Evolutionary conservation across 129 eudicot species (phyloP).

Genomic region (Gnaphalium uliginosum): DNA sequence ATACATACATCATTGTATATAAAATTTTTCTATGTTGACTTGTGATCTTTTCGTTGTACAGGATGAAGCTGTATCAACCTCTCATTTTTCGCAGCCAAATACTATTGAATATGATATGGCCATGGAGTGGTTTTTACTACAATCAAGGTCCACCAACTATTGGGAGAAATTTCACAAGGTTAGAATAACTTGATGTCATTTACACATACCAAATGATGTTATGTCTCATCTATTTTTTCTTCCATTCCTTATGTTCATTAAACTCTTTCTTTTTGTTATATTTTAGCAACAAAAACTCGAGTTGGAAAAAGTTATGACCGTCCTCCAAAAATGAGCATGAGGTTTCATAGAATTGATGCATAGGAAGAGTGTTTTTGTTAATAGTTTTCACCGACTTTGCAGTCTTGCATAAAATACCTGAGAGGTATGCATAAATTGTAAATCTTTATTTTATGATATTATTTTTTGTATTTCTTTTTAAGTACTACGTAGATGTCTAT

Average conservation of each 20-base stretch:
- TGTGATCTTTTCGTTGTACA: slow-evolving; percentile 29
- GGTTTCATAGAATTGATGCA: slow-evolving; percentile 12
- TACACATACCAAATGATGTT: neutral
- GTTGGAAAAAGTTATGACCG: slow-evolving; percentile 37
- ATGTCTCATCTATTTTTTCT: neutral
- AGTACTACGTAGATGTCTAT: neutral
- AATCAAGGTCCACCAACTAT: slow-evolving; percentile 46
- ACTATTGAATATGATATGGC: slow-evolving; percentile 92
- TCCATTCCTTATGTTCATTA: neutral
- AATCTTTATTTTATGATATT: neutral
- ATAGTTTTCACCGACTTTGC: slow-evolving; percentile 29
- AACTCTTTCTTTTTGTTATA: neutral
- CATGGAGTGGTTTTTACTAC: slow-evolving; percentile 71
- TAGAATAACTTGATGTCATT: slow-evolving; percentile 14
- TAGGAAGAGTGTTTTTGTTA: slow-evolving; percentile 22
- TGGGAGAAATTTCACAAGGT: slow-evolving; percentile 71
- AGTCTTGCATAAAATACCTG: slow-evolving; percentile 2
- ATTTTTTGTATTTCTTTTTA: neutral
- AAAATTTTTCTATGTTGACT: neutral
- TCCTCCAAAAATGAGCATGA: slow-evolving; percentile 42
- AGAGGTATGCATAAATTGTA: slow-evolving; percentile 11
- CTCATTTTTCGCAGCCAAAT: slow-evolving; percentile 87
- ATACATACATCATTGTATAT: neutral
- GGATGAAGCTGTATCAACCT: slow-evolving; percentile 83
- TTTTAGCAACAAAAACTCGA: slow-evolving; percentile 53